These are phyloP conservation scores for Heliamphora pulchella DNA, from an alignment of 179 eudicot species.

Conservation along the genomic window DNA sequence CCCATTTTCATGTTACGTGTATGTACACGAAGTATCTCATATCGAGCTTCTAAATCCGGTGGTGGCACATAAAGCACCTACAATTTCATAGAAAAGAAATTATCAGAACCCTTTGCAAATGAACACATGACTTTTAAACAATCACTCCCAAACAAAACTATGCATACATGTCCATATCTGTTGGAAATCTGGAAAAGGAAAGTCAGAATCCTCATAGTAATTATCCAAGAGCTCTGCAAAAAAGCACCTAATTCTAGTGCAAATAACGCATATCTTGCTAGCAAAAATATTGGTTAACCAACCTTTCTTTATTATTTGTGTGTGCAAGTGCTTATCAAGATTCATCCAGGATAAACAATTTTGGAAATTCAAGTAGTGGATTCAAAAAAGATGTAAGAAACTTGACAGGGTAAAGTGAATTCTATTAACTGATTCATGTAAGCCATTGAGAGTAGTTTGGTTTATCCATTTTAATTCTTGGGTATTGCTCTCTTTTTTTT, in stretches of 20 bases:
- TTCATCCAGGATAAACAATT: neutral
- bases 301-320: neutral
- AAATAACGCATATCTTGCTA: neutral
- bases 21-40: constrained; percentile 74
- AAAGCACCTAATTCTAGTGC: neutral
- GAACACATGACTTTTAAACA: neutral
- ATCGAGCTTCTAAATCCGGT: constrained; percentile 77
- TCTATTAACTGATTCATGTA: neutral
- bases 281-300: neutral
- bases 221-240: neutral
- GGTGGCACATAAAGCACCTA: constrained; percentile 95
- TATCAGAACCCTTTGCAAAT: neutral
- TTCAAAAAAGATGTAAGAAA: neutral
- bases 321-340: neutral
- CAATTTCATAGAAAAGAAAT: constrained; percentile 1
- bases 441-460: neutral
- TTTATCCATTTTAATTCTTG: neutral
- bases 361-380: neutral
- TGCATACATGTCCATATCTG: no score
- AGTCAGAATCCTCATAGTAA: neutral
- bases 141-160: neutral
- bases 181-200: neutral
- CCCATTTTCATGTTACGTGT: constrained; percentile 69
- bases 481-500: no score
- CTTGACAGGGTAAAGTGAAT: neutral